Percentiles rank a stretch among this genome's conserved stretches.
These are phyloP conservation scores for Pseudonitzschia pungens DNA, from an alignment of 108 stramenopile species.

Conservation along the genomic window DNA sequence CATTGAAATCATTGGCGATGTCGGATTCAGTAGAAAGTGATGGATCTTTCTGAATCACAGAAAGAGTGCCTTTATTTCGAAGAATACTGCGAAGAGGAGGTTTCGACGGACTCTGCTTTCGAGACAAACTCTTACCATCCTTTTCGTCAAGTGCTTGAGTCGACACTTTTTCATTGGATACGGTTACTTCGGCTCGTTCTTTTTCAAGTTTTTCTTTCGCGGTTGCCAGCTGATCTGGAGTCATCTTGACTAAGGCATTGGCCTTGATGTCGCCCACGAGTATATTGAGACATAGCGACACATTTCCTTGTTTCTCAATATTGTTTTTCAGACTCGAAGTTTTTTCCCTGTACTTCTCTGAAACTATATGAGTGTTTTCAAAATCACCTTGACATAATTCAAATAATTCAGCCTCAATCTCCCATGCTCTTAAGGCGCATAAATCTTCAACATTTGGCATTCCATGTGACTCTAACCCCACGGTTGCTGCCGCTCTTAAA, in stretches of 20 bases:
- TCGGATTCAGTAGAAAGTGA: not conserved
- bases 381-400: constrained; percentile 28
- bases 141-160: constrained; percentile 26
- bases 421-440: constrained; percentile 60
- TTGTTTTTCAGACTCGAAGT: constrained; percentile 50
- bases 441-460: constrained; percentile 28
- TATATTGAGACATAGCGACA: constrained; percentile 58
- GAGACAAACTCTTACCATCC: not conserved
- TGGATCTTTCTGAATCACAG: not conserved
- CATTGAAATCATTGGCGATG: not conserved
- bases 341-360: constrained; percentile 54
- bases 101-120: not conserved
- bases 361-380: constrained; percentile 15
- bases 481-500: constrained; percentile 40
- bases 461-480: constrained; percentile 34
- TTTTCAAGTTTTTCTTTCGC: constrained; percentile 46
- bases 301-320: constrained; percentile 57
- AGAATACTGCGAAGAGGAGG: not conserved
- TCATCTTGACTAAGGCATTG: constrained; percentile 54
- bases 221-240: constrained; percentile 60
- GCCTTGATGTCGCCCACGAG: constrained; percentile 49
- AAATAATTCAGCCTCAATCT: constrained; percentile 64
- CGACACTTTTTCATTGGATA: constrained; percentile 42
- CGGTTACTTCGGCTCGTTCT: constrained; percentile 46
- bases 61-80: not conserved